Evolutionary conservation across 2,329 filamentous ascomycete species (phyloP).

Genomic region (Aspergillus sp.): DNA sequence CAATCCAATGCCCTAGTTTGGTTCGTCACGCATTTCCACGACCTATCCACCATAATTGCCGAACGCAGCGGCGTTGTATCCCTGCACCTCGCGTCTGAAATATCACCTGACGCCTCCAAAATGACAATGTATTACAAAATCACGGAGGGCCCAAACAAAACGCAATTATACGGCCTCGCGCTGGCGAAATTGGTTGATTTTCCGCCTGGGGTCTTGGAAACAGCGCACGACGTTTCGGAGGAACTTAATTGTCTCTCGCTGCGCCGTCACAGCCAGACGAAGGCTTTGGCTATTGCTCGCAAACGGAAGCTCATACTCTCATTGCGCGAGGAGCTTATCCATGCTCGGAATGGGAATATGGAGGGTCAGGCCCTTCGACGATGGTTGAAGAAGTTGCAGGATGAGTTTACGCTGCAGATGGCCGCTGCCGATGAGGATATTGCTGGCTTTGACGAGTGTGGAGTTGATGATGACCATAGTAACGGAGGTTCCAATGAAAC

Average conservation of each 20-base stretch:
- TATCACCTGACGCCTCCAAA: conserved; percentile 55
- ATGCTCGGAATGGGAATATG: conserved; percentile 66
- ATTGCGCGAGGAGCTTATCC: conserved; percentile 69
- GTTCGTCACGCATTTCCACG: conserved; percentile 91
- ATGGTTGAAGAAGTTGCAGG: conserved; percentile 68
- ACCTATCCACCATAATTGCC: conserved; percentile 73
- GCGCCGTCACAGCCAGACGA: conserved; percentile 58
- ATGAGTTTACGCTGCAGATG: conserved; percentile 74
- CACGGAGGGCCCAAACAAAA: conserved; percentile 66
- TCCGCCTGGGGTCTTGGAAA: conserved; percentile 64
- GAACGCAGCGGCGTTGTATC: conserved; percentile 78
- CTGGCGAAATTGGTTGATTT: conserved; percentile 75
- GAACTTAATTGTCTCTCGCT: conserved; percentile 60
- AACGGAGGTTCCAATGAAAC: neutral
- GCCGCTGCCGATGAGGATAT: conserved; percentile 57
- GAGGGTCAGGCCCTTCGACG: conserved; percentile 60
- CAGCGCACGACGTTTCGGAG: conserved; percentile 66
- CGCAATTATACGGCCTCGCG: conserved; percentile 79
- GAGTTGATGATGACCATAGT: neutral
- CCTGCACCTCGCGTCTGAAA: conserved; percentile 74
- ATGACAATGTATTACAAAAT: conserved; percentile 91
- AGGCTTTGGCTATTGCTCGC: conserved; percentile 59
- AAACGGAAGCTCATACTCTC: conserved; percentile 72
- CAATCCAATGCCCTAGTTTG: conserved; percentile 77
- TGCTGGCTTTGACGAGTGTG: conserved; percentile 1